Percentiles rank a stretch among this genome's conserved stretches.
Evolutionary conservation across 2,329 filamentous ascomycete genomes (phyloP).

Genomic region (Colletotrichum sp.): DNA sequence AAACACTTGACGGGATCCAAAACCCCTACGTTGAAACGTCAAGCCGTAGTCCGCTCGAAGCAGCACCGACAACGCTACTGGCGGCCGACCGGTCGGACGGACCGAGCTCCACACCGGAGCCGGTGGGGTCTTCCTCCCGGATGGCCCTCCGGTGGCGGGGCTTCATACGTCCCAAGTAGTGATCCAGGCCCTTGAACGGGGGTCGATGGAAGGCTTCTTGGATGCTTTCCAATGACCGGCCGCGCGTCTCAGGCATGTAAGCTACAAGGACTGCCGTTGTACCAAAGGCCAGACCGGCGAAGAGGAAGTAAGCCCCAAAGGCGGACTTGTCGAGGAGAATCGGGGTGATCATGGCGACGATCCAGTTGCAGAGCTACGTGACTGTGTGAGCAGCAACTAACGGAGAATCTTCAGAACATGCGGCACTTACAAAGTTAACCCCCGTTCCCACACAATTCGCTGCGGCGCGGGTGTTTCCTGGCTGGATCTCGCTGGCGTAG

Average conservation of each 20-base stretch:
- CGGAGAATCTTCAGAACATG: background rate
- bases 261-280: constrained; percentile 9
- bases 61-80: background rate
- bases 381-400: background rate
- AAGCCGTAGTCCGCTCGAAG: background rate
- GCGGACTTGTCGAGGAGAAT: constrained; percentile 41
- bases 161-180: background rate
- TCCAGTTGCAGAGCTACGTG: constrained; percentile 43
- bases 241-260: constrained; percentile 42
- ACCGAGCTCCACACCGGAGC: background rate
- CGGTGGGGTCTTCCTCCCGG: background rate
- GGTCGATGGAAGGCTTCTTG: constrained; percentile 37
- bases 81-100: background rate
- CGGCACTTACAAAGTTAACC: background rate
- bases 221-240: constrained; percentile 46
- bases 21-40: background rate
- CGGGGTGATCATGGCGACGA: constrained; percentile 50
- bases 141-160: background rate
- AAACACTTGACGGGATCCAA: background rate
- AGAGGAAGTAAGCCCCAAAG: constrained; percentile 51
- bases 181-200: background rate
- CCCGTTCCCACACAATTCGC: constrained; percentile 56
- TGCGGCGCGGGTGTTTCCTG: constrained; percentile 54
- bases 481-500: constrained; percentile 64
- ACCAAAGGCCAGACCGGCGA: constrained; percentile 41